phyloP scores from a whole-genome alignment of 1,284 basidiomycete genomes.

The Trichosporon inkin region DNA sequence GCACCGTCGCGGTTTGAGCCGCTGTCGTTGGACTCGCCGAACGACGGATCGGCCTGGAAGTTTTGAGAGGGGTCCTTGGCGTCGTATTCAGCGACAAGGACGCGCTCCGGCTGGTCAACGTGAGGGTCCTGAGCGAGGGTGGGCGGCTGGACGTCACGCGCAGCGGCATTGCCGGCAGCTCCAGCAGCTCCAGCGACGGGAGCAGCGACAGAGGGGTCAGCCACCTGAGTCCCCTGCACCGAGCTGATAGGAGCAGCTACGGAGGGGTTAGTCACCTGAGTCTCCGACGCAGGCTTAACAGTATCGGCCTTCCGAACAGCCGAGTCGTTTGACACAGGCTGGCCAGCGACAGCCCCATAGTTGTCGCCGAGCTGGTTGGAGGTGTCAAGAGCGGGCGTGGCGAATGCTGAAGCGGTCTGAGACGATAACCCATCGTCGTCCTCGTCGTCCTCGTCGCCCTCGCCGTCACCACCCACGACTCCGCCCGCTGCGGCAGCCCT shows the following conservation, averaged over 20 bases:
- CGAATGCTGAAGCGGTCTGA: constrained; percentile 3
- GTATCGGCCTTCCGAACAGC: background rate
- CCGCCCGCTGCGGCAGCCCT: background rate
- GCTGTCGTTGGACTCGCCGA: background rate
- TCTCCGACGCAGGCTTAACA: background rate
- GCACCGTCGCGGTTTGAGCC: background rate
- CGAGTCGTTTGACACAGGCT: background rate
- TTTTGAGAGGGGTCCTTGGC: background rate
- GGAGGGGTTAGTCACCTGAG: background rate
- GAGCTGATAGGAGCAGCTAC: background rate
- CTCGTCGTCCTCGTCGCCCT: constrained; percentile 9
- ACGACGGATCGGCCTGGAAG: background rate
- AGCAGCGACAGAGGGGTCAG: background rate
- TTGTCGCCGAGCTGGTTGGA: constrained; percentile 8
- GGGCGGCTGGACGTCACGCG: background rate
- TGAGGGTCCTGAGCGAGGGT: background rate
- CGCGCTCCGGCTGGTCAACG: background rate
- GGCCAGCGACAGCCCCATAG: background rate
- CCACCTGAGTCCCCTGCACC: background rate
- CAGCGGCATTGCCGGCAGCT: background rate
- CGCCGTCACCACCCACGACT: background rate
- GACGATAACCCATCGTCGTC: background rate
- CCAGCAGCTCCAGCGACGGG: no score
- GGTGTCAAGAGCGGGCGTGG: constrained; percentile 8
- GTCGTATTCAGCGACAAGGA: constrained; percentile 1